Conservation (phyloP, 169 alveolate genomes). For the Babesia sp. region DNA sequence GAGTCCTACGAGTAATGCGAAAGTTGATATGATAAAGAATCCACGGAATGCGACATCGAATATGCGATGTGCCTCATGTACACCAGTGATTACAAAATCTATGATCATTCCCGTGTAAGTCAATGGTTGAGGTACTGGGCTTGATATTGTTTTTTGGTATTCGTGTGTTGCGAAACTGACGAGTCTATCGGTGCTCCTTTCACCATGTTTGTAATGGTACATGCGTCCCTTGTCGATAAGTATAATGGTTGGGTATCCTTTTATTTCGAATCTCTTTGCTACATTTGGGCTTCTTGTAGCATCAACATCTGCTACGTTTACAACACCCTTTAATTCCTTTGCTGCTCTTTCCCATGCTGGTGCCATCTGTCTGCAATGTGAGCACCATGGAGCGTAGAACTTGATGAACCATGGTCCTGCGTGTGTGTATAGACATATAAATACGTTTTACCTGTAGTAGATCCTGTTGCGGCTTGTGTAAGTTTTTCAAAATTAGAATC, state of each 20-base stretch:
- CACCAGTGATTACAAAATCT: constrained; percentile 50
- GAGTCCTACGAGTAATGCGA: constrained; percentile 41
- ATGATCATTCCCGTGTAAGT: constrained; percentile 28
- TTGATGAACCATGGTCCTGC: constrained; percentile 88
- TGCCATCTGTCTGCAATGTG: constrained; percentile 86
- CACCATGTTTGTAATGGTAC: constrained; percentile 78
- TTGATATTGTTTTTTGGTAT: constrained; percentile 33
- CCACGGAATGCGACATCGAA: constrained; percentile 62
- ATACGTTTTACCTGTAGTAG: constrained; percentile 65
- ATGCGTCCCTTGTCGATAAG: constrained; percentile 89
- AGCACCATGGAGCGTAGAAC: constrained; percentile 93
- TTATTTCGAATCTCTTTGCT: constrained; percentile 81
- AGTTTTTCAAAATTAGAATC: constrained; percentile 71
- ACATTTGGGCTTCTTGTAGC: constrained; percentile 77
- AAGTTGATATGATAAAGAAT: constrained; percentile 40
- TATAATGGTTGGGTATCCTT: constrained; percentile 95
- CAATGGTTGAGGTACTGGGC: constrained; percentile 58
- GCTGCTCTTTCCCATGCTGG: constrained; percentile 94
- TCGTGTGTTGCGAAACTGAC: constrained; percentile 61
- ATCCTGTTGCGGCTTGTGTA: constrained; percentile 74
- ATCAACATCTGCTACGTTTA: constrained; percentile 81
- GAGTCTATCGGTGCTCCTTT: constrained; percentile 70
- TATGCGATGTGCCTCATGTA: constrained; percentile 48
- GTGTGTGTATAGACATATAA: background rate
- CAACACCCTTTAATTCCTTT: constrained; percentile 77